Evolutionary conservation across 192 early-diverging fungal species (phyloP).

Genomic region (Gonapodya prolifera): DNA sequence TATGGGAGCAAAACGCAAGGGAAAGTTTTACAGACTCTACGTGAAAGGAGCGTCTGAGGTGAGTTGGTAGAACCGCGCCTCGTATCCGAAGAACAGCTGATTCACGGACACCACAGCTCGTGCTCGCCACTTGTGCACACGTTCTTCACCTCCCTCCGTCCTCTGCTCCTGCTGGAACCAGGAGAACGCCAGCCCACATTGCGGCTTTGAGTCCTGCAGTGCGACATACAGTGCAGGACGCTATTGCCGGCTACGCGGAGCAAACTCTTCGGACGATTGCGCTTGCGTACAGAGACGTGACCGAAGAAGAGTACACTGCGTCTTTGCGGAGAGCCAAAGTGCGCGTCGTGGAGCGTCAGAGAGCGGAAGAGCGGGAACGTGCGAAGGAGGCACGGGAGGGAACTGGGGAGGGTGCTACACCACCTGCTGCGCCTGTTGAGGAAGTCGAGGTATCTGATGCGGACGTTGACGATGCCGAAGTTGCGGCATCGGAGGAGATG

Average conservation of each 20-base stretch:
- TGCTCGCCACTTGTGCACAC: neutral
- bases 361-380: neutral
- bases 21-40: slow-evolving; percentile 30
- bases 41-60: slow-evolving; percentile 76
- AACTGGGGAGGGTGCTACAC: neutral
- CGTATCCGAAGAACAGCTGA: neutral
- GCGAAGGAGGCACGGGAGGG: slow-evolving; percentile 3
- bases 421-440: neutral
- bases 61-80: slow-evolving; percentile 20
- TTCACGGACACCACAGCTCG: neutral
- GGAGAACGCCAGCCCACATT: neutral
- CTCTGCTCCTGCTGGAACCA: neutral
- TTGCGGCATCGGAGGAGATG: neutral
- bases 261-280: slow-evolving; percentile 64
- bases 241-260: slow-evolving; percentile 46
- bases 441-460: neutral
- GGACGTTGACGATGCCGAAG: neutral
- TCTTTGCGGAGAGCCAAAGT: neutral
- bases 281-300: slow-evolving; percentile 49
- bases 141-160: neutral
- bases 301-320: slow-evolving; percentile 22
- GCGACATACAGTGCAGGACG: slow-evolving; percentile 28
- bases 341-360: too few species aligned
- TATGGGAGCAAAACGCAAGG: slow-evolving; percentile 8
- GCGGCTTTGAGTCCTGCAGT: too few species aligned